phyloP scores from a whole-genome alignment of 345 rosid genomes.

The Citropsis articulata region DNA sequence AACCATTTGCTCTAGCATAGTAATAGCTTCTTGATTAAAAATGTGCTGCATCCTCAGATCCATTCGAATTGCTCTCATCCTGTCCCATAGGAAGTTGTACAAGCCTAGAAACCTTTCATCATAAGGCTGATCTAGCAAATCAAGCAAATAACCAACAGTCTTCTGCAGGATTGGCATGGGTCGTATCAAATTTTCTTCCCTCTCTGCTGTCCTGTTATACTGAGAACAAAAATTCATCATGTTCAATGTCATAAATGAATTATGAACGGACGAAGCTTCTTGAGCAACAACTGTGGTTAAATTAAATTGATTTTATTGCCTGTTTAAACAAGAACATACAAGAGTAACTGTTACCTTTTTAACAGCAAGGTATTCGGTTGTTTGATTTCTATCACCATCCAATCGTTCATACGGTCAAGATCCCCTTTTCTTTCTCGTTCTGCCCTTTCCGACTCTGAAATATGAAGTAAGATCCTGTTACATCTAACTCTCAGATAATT shows the following conservation, averaged over 20 bases:
- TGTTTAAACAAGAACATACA: not conserved
- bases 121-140: conserved; percentile 84
- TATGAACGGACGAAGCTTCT: not conserved
- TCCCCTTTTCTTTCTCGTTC: conserved; percentile 99
- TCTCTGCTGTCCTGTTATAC: conserved; percentile 93
- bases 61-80: conserved; percentile 98
- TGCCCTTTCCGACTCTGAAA: conserved; percentile 82
- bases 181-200: conserved; percentile 88
- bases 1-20: conserved; percentile 97
- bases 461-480: conserved; percentile 11
- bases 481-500: conserved; percentile 9
- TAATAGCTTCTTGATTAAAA: conserved; percentile 70
- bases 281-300: not conserved
- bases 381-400: conserved; percentile 94
- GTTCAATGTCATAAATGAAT: conserved; percentile 1
- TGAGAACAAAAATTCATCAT: conserved; percentile 38
- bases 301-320: conserved; percentile 6
- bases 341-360: conserved; percentile 55
- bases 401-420: conserved; percentile 91
- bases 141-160: conserved; percentile 74
- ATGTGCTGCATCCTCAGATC: conserved; percentile 98
- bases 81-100: conserved; percentile 96
- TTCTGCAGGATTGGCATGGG: conserved; percentile 86
- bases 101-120: conserved; percentile 75
- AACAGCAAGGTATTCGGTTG: conserved; percentile 76